phyloP scores from a whole-genome alignment of 805 yeast species.

The Saccharomycopsis sp. region DNA sequence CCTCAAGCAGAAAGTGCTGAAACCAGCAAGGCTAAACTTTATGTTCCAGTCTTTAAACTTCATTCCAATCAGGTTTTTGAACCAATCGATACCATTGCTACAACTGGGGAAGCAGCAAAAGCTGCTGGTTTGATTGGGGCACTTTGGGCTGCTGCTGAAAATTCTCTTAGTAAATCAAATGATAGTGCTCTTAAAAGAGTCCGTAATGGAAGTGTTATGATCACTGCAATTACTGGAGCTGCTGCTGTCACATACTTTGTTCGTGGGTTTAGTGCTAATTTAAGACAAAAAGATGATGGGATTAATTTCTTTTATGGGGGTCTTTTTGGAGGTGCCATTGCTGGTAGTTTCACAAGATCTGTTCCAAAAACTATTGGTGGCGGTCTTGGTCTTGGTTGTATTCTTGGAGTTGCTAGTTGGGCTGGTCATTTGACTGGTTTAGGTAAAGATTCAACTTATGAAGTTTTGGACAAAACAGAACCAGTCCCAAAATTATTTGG shows the following conservation, averaged over 20 bases:
- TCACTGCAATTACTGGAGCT: constrained; percentile 33
- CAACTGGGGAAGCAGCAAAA: constrained; percentile 36
- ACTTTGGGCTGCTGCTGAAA: constrained; percentile 39
- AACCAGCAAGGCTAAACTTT: background rate
- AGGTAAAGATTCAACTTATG: constrained; percentile 29
- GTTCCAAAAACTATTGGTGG: constrained; percentile 35
- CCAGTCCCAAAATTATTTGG: constrained; percentile 22
- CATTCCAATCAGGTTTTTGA: constrained; percentile 24
- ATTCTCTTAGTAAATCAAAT: constrained; percentile 32
- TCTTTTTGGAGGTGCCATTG: constrained; percentile 33
- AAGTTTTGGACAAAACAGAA: constrained; percentile 21
- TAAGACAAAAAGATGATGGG: constrained; percentile 54
- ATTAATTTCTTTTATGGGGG: constrained; percentile 45
- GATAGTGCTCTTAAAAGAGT: constrained; percentile 28
- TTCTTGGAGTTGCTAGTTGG: constrained; percentile 41
- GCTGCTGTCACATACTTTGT: constrained; percentile 37
- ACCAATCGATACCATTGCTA: constrained; percentile 46
- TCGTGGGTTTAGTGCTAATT: constrained; percentile 39
- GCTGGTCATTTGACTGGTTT: constrained; percentile 40
- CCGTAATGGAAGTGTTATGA: constrained; percentile 22
- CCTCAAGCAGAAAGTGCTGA: background rate
- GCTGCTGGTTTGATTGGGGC: constrained; percentile 36
- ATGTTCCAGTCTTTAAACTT: constrained; percentile 11
- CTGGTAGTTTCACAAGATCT: constrained; percentile 28
- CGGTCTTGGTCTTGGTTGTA: constrained; percentile 33